Evolutionary conservation across 2,329 filamentous ascomycete species (phyloP).

Genomic region (Blastomyces gilchristii): DNA sequence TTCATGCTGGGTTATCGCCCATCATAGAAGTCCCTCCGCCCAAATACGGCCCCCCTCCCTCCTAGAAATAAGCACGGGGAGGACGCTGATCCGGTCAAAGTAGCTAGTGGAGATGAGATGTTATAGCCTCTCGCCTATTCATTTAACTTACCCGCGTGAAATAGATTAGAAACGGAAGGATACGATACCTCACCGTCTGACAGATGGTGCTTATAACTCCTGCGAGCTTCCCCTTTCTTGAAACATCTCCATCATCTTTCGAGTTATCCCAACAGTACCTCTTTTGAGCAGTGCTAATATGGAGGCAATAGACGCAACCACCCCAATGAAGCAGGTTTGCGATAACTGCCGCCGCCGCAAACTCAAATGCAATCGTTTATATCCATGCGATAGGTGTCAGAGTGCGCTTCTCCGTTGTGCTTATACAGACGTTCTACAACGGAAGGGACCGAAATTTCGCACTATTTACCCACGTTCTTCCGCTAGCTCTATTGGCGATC

Average conservation of each 20-base stretch:
- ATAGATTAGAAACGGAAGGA: not conserved
- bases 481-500: not conserved
- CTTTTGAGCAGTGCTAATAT: not conserved
- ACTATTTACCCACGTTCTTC: conserved; percentile 3
- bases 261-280: not conserved
- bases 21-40: not conserved
- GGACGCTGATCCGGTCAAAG: no score
- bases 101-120: not conserved
- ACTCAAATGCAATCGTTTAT: conserved; percentile 33
- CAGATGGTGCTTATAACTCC: not conserved
- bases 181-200: not conserved
- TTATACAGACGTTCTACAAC: conserved; percentile 20
- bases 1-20: not conserved
- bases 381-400: conserved; percentile 34
- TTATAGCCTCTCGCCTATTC: not conserved
- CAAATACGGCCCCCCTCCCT: not conserved
- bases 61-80: no score
- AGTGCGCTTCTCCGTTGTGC: conserved; percentile 30
- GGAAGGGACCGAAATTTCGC: conserved; percentile 7
- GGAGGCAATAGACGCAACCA: not conserved
- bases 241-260: not conserved
- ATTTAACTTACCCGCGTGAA: not conserved
- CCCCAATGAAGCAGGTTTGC: conserved; percentile 28
- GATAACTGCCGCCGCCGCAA: conserved; percentile 36
- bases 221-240: not conserved